A percentile compares a stretch with the other conserved stretches of the same genome.
Conservation (phyloP, 2,329 filamentous ascomycete genomes). For the Fusarium coffeatum region DNA sequence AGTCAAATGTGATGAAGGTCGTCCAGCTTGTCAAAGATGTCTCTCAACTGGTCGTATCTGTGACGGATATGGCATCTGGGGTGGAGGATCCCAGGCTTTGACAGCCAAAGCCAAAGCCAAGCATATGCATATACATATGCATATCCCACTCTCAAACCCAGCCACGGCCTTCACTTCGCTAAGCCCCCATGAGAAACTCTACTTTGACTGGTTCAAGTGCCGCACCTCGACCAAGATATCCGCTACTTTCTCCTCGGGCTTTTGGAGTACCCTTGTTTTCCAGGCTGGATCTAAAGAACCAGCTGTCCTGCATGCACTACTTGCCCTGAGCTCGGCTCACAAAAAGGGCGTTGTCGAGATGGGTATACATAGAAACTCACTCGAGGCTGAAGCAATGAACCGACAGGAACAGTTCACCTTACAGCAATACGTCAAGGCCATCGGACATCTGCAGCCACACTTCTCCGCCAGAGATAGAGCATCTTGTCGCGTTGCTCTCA, state of each 20-base stretch:
- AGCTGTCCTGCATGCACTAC: constrained; percentile 54
- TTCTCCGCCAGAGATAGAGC: constrained; percentile 42
- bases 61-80: constrained; percentile 41
- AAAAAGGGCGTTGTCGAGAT: constrained; percentile 26
- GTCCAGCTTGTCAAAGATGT: constrained; percentile 34
- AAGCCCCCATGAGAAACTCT: constrained; percentile 21
- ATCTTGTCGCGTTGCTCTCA: constrained; percentile 53
- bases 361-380: constrained; percentile 2
- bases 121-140: background rate
- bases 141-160: constrained; percentile 4
- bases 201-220: constrained; percentile 50
- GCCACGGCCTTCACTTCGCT: constrained; percentile 8
- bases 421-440: constrained; percentile 54
- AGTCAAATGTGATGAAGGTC: constrained; percentile 37
- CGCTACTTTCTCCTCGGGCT: constrained; percentile 51
- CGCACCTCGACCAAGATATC: constrained; percentile 53
- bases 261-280: constrained; percentile 54
- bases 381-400: constrained; percentile 1
- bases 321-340: constrained; percentile 55
- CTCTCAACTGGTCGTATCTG: constrained; percentile 34
- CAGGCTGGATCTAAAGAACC: constrained; percentile 53
- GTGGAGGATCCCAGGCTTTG: constrained; percentile 26
- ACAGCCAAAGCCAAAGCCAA: background rate
- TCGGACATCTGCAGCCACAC: constrained; percentile 52
- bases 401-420: constrained; percentile 42